These are phyloP conservation scores for Xylaria grammica DNA, from an alignment of 495 filamentous ascomycete species.

Conservation along the genomic window DNA sequence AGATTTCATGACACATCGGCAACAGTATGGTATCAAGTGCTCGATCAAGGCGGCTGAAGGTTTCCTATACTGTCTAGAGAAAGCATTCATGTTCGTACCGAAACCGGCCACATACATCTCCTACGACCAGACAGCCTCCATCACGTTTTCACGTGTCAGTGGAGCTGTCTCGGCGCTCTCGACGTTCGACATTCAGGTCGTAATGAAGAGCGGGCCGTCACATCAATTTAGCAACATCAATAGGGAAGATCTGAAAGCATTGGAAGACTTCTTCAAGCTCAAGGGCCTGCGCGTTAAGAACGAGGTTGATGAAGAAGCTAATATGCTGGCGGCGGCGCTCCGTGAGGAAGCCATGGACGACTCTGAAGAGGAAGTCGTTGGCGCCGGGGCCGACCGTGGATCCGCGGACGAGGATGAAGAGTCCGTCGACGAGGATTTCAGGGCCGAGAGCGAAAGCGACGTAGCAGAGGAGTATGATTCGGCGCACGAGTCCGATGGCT, in stretches of 20 bases:
- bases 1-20: conserved; percentile 90
- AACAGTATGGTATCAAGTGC: conserved; percentile 96
- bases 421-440: conserved; percentile 94
- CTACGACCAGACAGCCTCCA: conserved; percentile 83
- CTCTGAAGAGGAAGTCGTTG: conserved; percentile 84
- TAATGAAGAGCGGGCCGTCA: conserved; percentile 78
- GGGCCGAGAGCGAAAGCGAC: conserved; percentile 86
- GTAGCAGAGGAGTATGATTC: conserved; percentile 97
- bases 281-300: conserved; percentile 97
- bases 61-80: conserved; percentile 94
- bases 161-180: conserved; percentile 92
- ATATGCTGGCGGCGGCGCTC: conserved; percentile 80
- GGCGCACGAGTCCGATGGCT: conserved; percentile 83
- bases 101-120: conserved; percentile 97
- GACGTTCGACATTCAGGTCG: conserved; percentile 95
- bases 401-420: conserved; percentile 96
- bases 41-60: conserved; percentile 99
- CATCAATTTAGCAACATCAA: conserved; percentile 99
- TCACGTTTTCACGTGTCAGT: conserved; percentile 95
- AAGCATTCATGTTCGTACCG: conserved; percentile 98
- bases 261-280: conserved; percentile 93
- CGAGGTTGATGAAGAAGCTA: conserved; percentile 72
- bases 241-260: conserved; percentile 92
- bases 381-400: conserved; percentile 76
- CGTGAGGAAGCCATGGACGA: conserved; percentile 74